A percentile compares a stretch with the other conserved stretches of the same genome.
phyloP scores from a whole-genome alignment of 2,329 filamentous ascomycete species.

The Sclerotinia nivalis region DNA sequence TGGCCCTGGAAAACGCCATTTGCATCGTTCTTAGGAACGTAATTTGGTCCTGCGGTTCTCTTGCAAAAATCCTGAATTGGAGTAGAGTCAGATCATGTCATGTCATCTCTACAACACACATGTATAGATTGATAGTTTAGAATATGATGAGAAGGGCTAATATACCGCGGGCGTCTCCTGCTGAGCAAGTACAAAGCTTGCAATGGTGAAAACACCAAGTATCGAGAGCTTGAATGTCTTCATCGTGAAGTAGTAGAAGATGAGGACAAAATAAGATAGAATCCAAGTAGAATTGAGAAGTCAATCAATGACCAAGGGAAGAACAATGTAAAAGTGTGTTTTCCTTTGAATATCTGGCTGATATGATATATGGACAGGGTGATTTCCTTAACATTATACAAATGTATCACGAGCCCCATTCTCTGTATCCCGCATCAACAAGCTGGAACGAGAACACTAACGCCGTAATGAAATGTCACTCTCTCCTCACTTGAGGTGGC shows the following conservation, averaged over 20 bases:
- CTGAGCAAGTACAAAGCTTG: slow-evolving; percentile 11
- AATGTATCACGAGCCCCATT: background rate
- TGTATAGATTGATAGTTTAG: background rate
- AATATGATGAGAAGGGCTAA: background rate
- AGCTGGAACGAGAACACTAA: background rate
- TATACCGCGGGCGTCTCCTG: slow-evolving; percentile 3
- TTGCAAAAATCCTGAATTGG: slow-evolving; percentile 13
- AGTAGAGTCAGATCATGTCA: background rate
- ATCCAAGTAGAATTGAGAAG: background rate
- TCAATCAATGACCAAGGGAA: slow-evolving; percentile 1
- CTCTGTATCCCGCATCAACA: background rate
- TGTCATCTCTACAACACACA: background rate
- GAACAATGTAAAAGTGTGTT: background rate
- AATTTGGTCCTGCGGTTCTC: slow-evolving; percentile 11
- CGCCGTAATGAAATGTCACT: slow-evolving; percentile 10
- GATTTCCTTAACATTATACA: background rate
- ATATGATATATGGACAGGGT: slow-evolving; percentile 3
- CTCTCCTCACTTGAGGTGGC: background rate
- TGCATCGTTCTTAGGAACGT: slow-evolving; percentile 13
- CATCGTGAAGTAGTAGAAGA: background rate
- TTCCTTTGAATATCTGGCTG: background rate
- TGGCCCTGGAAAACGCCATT: slow-evolving; percentile 4
- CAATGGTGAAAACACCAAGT: slow-evolving; percentile 15
- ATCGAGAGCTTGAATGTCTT: slow-evolving; percentile 13
- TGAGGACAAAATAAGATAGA: background rate